Conservation (phyloP, 2,329 filamentous ascomycete genomes). For the Thelonectria olida region DNA sequence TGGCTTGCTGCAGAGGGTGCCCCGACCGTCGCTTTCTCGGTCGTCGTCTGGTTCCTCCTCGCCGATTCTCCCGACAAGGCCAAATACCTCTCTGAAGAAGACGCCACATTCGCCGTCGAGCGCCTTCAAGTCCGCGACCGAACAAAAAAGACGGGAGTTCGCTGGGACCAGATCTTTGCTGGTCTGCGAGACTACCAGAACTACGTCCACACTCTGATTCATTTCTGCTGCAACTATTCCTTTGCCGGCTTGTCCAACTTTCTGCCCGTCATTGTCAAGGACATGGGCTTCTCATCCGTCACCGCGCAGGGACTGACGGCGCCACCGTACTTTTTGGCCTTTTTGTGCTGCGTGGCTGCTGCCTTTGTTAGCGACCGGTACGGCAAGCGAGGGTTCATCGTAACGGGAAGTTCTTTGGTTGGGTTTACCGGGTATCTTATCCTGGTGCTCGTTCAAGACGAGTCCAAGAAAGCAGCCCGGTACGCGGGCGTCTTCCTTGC, state of each 20-base stretch:
- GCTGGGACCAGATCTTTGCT: constrained; percentile 23
- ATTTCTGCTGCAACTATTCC: constrained; percentile 34
- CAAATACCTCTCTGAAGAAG: constrained; percentile 19
- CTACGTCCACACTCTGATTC: constrained; percentile 28
- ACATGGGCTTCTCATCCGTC: constrained; percentile 16
- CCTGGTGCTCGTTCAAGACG: constrained; percentile 11
- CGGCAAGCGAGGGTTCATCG: constrained; percentile 20
- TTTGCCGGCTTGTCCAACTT: constrained; percentile 31
- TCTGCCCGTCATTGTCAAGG: constrained; percentile 23
- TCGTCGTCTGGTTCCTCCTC: constrained; percentile 26
- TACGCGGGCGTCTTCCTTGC: constrained; percentile 30
- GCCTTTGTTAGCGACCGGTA: constrained; percentile 26
- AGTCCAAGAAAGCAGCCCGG: not conserved
- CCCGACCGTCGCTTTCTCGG: constrained; percentile 13
- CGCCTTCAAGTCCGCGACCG: constrained; percentile 16
- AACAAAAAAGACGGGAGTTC: not conserved
- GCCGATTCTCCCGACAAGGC: constrained; percentile 26
- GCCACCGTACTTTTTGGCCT: constrained; percentile 14
- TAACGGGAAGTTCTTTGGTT: not conserved
- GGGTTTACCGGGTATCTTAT: constrained; percentile 1
- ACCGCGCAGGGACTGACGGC: constrained; percentile 23
- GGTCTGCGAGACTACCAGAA: constrained; percentile 26
- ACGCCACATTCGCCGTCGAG: not conserved
- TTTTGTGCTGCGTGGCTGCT: constrained; percentile 14
- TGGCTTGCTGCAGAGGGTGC: constrained; percentile 18